A percentile compares a stretch with the other conserved stretches of the same genome.
phyloP scores from a whole-genome alignment of 2,329 filamentous ascomycete genomes.

The Verticillium longisporum region DNA sequence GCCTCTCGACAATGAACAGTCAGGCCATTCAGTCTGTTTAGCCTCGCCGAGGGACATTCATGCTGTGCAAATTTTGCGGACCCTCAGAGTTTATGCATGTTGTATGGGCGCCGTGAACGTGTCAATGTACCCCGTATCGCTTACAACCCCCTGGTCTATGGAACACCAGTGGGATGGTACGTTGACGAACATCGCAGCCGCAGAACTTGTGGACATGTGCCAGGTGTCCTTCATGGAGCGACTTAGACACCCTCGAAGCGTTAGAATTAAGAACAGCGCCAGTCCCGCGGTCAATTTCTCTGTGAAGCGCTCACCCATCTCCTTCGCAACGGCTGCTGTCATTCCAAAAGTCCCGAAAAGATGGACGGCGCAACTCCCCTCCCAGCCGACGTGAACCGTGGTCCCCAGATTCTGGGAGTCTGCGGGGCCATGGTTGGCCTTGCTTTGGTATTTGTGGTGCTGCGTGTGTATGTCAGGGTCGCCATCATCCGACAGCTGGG shows the following conservation, averaged over 20 bases:
- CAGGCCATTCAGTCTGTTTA: background rate
- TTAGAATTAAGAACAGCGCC: background rate
- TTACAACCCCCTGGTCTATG: background rate
- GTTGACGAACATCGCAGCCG: background rate
- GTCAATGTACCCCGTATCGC: background rate
- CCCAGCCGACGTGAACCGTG: slow-evolving; percentile 19
- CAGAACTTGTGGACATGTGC: background rate
- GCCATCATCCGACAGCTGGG: slow-evolving; percentile 16
- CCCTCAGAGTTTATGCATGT: background rate
- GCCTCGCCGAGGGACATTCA: background rate
- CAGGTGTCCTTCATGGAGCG: background rate
- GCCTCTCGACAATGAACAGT: background rate
- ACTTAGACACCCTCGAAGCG: background rate
- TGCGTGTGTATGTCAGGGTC: slow-evolving; percentile 19
- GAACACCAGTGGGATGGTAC: background rate
- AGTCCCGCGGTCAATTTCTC: background rate
- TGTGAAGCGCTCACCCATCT: background rate
- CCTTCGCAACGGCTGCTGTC: background rate
- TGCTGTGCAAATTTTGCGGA: background rate
- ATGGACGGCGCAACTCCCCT: slow-evolving; percentile 9
- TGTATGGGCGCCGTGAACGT: background rate
- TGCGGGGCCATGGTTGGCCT: slow-evolving; percentile 18
- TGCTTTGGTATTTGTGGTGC: slow-evolving; percentile 14
- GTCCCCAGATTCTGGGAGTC: slow-evolving; percentile 20
- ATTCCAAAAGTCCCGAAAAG: background rate